Base-by-base conservation (phyloP, 2,329 filamentous ascomycete species). In the Fusarium sp. region DNA sequence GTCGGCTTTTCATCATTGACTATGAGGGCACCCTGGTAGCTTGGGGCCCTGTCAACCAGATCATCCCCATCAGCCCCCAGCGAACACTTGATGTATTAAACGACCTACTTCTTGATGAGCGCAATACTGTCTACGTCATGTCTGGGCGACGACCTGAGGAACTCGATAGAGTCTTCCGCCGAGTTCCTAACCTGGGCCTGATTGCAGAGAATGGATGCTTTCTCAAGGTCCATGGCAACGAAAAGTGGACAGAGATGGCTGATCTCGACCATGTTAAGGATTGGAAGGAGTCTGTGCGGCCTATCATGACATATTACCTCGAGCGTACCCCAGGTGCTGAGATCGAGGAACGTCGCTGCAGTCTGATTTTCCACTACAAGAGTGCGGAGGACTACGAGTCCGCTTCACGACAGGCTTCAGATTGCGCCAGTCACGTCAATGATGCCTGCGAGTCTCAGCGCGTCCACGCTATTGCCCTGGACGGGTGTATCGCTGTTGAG, bases 141-240 rank as follows among this genome's bases (percentile, higher is more conserved):
- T 97, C 94, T 60, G 92, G 93, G 14, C 91, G 94, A 38, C 93
- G 91, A 74, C 93, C 94, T 0, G 93, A 97, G 76, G 94, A 98
- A 77, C 90, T 98, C 38, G 94, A 97, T 74, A 90, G 92, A 9
- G 86, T 97, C 3, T 98, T 98, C 86, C 91, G 91, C 58, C 89
- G 92, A 29, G 92, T 98, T 4, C 92, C 93, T 10, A 92, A 92
- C 67, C 84, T 98, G 7, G 96, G 96, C 6, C 86, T 98, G 9
- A 97, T 98, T 72, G 95, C 95, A 1, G 95, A 98, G 83, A 98
- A 97, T 73, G 95, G 95, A 4, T 97, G 94, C 80, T 98, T 97
- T 82, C 84, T 98, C 63, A 93, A 93, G 75, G 89, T 93, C 71
- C 90, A 89, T 49, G 88, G 90, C 25, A 86, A 85, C 21, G 87